phyloP scores from a whole-genome alignment of 768 basidiomycete species.

The Panellus pusillus region DNA sequence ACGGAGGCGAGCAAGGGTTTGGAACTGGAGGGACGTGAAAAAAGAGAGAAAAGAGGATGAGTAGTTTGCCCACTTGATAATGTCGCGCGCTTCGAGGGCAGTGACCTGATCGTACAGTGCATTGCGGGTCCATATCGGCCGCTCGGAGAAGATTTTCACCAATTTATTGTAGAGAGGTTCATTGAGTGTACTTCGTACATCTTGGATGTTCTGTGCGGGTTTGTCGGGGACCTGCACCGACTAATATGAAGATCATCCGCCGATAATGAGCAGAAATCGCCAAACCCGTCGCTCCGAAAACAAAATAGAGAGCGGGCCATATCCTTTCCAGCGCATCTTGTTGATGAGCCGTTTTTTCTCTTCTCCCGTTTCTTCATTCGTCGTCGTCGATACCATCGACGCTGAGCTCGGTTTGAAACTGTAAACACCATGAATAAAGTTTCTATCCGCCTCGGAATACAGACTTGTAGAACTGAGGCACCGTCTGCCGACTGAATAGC shows the following conservation, averaged over 20 bases:
- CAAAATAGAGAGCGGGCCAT: conserved; percentile 69
- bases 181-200: conserved; percentile 55
- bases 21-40: conserved; percentile 46
- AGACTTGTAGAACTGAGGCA: conserved; percentile 83
- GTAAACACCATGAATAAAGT: background rate
- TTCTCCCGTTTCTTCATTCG: conserved; percentile 76
- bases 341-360: conserved; percentile 85
- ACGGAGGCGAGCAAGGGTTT: conserved; percentile 79
- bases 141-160: conserved; percentile 61
- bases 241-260: conserved; percentile 3
- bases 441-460: conserved; percentile 8
- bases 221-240: conserved; percentile 69
- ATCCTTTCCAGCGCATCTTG: conserved; percentile 82
- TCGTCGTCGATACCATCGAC: conserved; percentile 63
- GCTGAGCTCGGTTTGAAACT: conserved; percentile 81
- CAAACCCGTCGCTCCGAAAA: conserved; percentile 61
- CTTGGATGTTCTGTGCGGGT: conserved; percentile 62
- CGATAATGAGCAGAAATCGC: background rate
- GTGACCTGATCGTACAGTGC: conserved; percentile 83
- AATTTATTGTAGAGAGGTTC: conserved; percentile 54
- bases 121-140: conserved; percentile 89
- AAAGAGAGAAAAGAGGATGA: background rate
- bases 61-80: conserved; percentile 62
- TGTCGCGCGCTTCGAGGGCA: conserved; percentile 62
- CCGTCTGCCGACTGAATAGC: conserved; percentile 77